Conservation (phyloP, 345 rosid species). For the Linum lewisii region DNA sequence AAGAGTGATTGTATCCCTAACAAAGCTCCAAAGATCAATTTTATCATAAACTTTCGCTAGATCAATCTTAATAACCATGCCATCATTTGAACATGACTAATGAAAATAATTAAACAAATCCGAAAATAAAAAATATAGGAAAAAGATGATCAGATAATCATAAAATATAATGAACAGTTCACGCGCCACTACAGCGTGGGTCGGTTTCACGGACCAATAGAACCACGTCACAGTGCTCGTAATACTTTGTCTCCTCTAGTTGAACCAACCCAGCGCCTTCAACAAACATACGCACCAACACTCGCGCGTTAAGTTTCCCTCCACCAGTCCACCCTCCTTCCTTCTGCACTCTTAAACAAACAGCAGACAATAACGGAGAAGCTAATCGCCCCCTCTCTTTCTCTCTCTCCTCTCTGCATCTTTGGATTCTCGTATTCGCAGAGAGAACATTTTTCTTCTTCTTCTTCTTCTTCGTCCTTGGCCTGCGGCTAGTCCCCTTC, state of each 20-base stretch:
- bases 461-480: neutral
- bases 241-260: constrained; percentile 17
- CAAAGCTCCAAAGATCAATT: too few relatives aligned
- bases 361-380: constrained; percentile 11
- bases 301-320: constrained; percentile 13
- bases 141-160: too few relatives aligned
- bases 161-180: too few relatives aligned
- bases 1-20: too few relatives aligned
- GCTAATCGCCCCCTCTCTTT: neutral
- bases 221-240: neutral
- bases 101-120: too few relatives aligned
- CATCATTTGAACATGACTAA: too few relatives aligned
- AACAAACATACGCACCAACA: constrained; percentile 8
- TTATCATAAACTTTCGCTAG: too few relatives aligned
- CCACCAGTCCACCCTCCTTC: neutral
- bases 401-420: constrained; percentile 5
- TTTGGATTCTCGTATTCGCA: constrained; percentile 16
- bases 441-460: constrained; percentile 3
- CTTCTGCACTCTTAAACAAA: constrained; percentile 14
- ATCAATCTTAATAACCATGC: too few relatives aligned
- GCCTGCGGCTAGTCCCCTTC: constrained; percentile 14
- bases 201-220: constrained; percentile 19
- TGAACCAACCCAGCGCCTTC: constrained; percentile 9
- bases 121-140: too few relatives aligned
- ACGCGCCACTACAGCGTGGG: neutral